Evolutionary conservation across 768 basidiomycete genomes (phyloP).

Genomic region (Phlebiopsis flavidoalba): DNA sequence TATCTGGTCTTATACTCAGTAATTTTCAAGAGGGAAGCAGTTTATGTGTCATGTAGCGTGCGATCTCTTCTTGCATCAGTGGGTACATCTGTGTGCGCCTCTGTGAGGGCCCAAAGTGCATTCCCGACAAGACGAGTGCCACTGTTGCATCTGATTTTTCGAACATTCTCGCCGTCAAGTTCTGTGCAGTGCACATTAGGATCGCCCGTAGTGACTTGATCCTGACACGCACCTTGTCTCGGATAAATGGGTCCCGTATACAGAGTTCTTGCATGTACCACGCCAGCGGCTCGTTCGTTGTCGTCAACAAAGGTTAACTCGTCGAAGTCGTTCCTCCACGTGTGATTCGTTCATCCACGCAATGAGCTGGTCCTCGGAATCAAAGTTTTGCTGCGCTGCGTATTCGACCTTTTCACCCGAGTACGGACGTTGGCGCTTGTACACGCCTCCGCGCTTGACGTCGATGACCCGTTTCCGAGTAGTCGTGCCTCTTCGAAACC

Average conservation of each 20-base stretch:
- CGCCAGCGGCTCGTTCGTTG: background rate
- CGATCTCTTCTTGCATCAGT: background rate
- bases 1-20: no score
- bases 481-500: slow-evolving; percentile 24
- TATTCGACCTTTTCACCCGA: background rate
- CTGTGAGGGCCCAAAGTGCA: background rate
- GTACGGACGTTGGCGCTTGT: background rate
- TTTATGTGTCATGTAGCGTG: background rate
- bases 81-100: background rate
- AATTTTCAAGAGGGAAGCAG: background rate
- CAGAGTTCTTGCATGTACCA: slow-evolving; percentile 3
- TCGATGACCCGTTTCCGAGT: background rate
- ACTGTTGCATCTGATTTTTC: background rate
- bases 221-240: background rate
- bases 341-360: no score
- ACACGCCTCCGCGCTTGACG: background rate
- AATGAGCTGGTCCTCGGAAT: background rate
- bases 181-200: background rate
- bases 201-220: no score
- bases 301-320: no score
- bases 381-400: background rate
- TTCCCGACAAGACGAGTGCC: background rate
- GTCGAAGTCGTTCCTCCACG: no score
- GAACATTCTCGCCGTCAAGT: background rate
- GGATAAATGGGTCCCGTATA: slow-evolving; percentile 8